Conservation (phyloP, 176 grass and related monocot genomes). For the Guadua angustifolia region DNA sequence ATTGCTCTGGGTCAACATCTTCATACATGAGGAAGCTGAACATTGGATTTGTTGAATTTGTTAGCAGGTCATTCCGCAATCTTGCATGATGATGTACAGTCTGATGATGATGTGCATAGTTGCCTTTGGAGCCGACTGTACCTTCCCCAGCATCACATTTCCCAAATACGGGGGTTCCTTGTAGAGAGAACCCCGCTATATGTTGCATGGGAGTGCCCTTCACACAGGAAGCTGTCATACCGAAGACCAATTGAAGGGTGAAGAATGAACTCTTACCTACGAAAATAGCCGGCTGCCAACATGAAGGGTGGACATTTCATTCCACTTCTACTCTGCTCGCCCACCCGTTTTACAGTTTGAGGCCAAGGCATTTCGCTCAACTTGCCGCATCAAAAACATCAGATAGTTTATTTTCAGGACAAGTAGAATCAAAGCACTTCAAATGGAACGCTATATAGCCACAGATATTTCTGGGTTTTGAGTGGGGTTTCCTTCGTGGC, state of each 20-base stretch:
- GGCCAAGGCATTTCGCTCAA: background rate
- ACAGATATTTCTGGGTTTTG: constrained; percentile 1
- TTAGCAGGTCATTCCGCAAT: constrained; percentile 43
- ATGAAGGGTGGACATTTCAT: constrained; percentile 22
- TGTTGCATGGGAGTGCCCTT: constrained; percentile 11
- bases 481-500: background rate
- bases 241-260: background rate
- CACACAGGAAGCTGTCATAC: constrained; percentile 10
- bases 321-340: background rate
- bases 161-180: background rate
- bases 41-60: constrained; percentile 15
- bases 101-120: constrained; percentile 30
- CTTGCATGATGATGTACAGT: constrained; percentile 21
- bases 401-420: background rate
- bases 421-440: constrained; percentile 17
- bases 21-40: constrained; percentile 5
- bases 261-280: background rate
- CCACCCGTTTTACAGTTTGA: background rate
- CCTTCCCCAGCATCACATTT: background rate
- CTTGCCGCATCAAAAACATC: constrained; percentile 9
- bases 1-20: background rate
- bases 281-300: constrained; percentile 5
- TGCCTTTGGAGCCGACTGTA: constrained; percentile 3
- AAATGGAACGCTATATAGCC: background rate
- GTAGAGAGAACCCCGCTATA: background rate